A percentile compares a stretch with the other conserved stretches of the same genome.
phyloP scores from a whole-genome alignment of 2,329 filamentous ascomycete genomes.

The Aspergillus sclerotialis region DNA sequence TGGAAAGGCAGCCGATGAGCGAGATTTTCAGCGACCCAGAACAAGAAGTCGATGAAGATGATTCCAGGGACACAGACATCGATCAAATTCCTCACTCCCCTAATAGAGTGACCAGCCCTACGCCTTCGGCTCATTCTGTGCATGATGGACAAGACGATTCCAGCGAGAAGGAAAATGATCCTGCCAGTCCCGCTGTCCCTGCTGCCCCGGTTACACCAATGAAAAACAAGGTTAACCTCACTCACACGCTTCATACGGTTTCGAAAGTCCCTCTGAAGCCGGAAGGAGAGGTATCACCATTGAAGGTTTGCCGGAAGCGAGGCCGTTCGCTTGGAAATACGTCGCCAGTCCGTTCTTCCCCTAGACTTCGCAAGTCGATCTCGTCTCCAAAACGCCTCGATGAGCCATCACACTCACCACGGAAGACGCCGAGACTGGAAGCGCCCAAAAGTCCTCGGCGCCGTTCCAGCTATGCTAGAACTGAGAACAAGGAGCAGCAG shows the following conservation, averaged over 20 bases:
- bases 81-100: slow-evolving; percentile 52
- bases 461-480: slow-evolving; percentile 9
- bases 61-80: slow-evolving; percentile 50
- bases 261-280: slow-evolving; percentile 71
- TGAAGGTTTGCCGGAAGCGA: slow-evolving; percentile 40
- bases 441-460: slow-evolving; percentile 15
- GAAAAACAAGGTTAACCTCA: slow-evolving; percentile 38
- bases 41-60: slow-evolving; percentile 3
- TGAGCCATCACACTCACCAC: slow-evolving; percentile 19
- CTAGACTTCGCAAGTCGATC: slow-evolving; percentile 18
- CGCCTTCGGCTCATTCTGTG: background rate
- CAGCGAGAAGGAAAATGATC: slow-evolving; percentile 25
- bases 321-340: slow-evolving; percentile 47
- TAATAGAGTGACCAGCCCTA: background rate
- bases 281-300: slow-evolving; percentile 47
- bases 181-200: slow-evolving; percentile 7
- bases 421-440: slow-evolving; percentile 14
- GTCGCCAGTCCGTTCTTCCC: slow-evolving; percentile 28
- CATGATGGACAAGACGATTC: slow-evolving; percentile 36
- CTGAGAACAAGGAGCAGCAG: slow-evolving; percentile 6
- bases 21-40: slow-evolving; percentile 9
- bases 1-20: slow-evolving; percentile 7
- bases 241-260: slow-evolving; percentile 60
- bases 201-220: slow-evolving; percentile 50
- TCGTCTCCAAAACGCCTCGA: slow-evolving; percentile 15